These are phyloP conservation scores for Amphirosellinia nigrospora DNA, from an alignment of 495 filamentous ascomycete species.

Conservation along the genomic window DNA sequence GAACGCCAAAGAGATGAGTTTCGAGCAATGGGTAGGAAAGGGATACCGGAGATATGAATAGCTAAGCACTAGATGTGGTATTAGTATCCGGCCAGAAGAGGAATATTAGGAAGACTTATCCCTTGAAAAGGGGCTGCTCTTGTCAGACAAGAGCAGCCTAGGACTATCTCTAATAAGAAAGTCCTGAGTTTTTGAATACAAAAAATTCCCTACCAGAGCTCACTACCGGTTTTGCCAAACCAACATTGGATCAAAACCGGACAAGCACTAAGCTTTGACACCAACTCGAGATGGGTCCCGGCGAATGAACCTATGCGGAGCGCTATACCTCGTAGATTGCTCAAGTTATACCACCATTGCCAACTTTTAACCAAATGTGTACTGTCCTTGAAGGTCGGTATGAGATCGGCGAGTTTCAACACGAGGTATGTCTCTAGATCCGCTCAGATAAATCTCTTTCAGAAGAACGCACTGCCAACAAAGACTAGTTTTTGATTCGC, in stretches of 20 bases:
- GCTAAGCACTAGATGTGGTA: constrained; percentile 43
- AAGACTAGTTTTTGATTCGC: constrained; percentile 91
- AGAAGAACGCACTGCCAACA: constrained; percentile 79
- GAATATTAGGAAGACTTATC: constrained; percentile 63
- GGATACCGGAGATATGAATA: constrained; percentile 24
- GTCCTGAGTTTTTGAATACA: constrained; percentile 42
- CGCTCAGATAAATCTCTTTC: constrained; percentile 57
- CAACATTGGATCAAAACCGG: constrained; percentile 48
- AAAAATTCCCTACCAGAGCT: constrained; percentile 33
- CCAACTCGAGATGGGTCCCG: constrained; percentile 95
- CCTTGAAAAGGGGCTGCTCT: constrained; percentile 63
- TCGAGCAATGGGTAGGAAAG: constrained; percentile 32
- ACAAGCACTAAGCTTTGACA: constrained; percentile 96
- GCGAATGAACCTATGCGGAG: constrained; percentile 15
- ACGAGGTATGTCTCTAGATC: constrained; percentile 41
- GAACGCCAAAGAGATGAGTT: constrained; percentile 26
- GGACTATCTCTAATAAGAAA: constrained; percentile 49
- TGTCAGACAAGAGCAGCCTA: constrained; percentile 52
- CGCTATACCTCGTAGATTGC: constrained; percentile 25
- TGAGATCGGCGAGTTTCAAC: constrained; percentile 47
- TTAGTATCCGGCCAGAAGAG: constrained; percentile 18
- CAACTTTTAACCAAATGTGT: constrained; percentile 30
- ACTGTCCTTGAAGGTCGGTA: constrained; percentile 47
- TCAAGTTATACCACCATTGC: constrained; percentile 25
- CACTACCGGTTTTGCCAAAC: constrained; percentile 26